These are phyloP conservation scores for Megacollybia marginata DNA, from an alignment of 768 basidiomycete genomes.

Conservation along the genomic window DNA sequence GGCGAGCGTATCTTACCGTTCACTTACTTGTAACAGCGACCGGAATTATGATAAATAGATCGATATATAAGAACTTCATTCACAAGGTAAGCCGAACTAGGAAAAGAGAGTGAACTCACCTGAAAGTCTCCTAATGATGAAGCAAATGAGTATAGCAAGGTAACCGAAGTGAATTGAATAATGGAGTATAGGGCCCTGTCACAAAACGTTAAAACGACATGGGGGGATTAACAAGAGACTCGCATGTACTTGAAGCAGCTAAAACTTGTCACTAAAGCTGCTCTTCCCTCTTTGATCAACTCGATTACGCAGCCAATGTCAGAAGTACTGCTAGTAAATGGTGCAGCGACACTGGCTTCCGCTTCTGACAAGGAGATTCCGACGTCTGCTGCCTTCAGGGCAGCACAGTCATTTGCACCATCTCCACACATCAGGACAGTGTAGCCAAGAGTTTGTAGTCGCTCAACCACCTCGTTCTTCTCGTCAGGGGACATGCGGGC, in stretches of 20 bases:
- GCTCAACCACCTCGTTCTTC: conserved; percentile 96
- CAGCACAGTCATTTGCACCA: conserved; percentile 98
- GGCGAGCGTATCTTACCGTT: not conserved
- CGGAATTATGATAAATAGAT: conserved; percentile 96
- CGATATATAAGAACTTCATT: conserved; percentile 87
- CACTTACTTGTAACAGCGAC: conserved; percentile 90
- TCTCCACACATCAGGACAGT: conserved; percentile 98
- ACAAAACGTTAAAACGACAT: conserved; percentile 5
- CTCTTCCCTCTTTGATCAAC: conserved; percentile 93
- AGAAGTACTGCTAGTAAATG: conserved; percentile 89
- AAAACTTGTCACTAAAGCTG: conserved; percentile 95
- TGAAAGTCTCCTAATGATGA: conserved; percentile 96
- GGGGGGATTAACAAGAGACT: conserved; percentile 22
- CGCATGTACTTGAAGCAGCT: conserved; percentile 99
- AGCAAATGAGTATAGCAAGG: conserved; percentile 91
- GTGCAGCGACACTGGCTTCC: conserved; percentile 96
- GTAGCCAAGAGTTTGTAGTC: conserved; percentile 88
- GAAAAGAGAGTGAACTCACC: conserved; percentile 33
- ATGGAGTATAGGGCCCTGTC: conserved; percentile 93
- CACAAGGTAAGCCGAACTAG: not conserved
- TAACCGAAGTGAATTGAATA: conserved; percentile 98
- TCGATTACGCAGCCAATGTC: conserved; percentile 96
- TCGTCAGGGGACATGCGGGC: conserved; percentile 99
- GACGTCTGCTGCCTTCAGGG: conserved; percentile 96
- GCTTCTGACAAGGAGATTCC: conserved; percentile 96